These are phyloP conservation scores for Allodekkera sacchari DNA, from an alignment of 805 yeast genomes.

Conservation along the genomic window DNA sequence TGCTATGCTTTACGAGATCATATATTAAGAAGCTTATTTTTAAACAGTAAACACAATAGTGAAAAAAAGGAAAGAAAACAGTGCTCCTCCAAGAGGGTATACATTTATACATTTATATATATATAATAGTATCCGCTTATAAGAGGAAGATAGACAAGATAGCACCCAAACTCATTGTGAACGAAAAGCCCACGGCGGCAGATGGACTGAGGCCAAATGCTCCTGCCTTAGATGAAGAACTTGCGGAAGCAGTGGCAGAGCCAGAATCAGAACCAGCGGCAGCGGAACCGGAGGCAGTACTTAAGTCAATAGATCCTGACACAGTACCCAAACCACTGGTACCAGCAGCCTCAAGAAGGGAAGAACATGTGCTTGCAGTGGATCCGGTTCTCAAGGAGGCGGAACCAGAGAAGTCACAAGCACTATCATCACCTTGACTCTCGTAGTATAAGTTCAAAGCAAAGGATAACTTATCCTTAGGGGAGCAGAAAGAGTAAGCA, in stretches of 20 bases:
- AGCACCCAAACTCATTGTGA: constrained; percentile 12
- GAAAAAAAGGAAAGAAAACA: no score
- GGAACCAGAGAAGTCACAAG: constrained; percentile 66
- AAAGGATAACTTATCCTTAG: constrained; percentile 57
- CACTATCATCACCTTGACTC: constrained; percentile 33
- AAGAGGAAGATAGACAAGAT: constrained; percentile 15
- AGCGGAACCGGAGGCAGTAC: constrained; percentile 8
- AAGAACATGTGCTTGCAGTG: constrained; percentile 46
- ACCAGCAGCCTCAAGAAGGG: constrained; percentile 60
- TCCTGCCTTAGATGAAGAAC: constrained; percentile 7
- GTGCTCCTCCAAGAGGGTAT: no score
- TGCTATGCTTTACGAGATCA: no score
- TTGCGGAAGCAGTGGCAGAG: constrained; percentile 6
- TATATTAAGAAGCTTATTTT: no score
- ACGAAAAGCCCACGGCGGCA: constrained; percentile 7
- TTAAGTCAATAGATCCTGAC: constrained; percentile 21
- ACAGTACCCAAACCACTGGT: constrained; percentile 57
- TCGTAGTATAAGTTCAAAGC: constrained; percentile 58
- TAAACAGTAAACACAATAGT: no score
- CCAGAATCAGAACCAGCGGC: constrained; percentile 6
- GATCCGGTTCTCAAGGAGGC: constrained; percentile 43
- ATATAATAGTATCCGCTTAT: no score
- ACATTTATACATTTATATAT: no score
- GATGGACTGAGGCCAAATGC: constrained; percentile 7
- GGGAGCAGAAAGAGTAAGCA: constrained; percentile 61